A percentile compares a stretch with the other conserved stretches of the same genome.
These are phyloP conservation scores for Candida ulmi DNA, from an alignment of 805 yeast genomes.

Conservation along the genomic window DNA sequence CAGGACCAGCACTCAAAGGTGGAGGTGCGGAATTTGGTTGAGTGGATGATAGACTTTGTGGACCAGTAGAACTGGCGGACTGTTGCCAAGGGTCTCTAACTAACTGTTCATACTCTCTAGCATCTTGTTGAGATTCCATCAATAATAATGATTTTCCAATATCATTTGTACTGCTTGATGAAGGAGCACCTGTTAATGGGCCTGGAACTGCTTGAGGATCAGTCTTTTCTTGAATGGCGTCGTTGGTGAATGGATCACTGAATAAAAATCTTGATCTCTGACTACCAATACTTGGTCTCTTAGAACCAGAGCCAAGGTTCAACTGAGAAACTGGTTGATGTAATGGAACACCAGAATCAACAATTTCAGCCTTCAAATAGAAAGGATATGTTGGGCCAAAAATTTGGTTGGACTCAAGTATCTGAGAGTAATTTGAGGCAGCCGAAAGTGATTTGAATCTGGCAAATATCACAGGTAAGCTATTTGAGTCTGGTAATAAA, in stretches of 20 bases:
- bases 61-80: conserved; percentile 5
- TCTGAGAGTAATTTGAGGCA: conserved; percentile 37
- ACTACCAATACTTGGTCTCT: conserved; percentile 49
- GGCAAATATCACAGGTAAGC: conserved; percentile 35
- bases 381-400: conserved; percentile 45
- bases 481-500: conserved; percentile 30
- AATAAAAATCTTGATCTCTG: conserved; percentile 67
- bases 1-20: conserved; percentile 8
- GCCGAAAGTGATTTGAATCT: conserved; percentile 38
- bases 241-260: conserved; percentile 53
- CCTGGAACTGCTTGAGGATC: conserved; percentile 11
- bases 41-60: conserved; percentile 8
- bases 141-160: conserved; percentile 35
- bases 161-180: conserved; percentile 18
- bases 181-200: not conserved
- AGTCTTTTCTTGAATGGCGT: conserved; percentile 17
- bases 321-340: conserved; percentile 10
- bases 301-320: conserved; percentile 25
- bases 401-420: conserved; percentile 35
- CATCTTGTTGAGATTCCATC: conserved; percentile 32
- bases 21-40: conserved; percentile 3
- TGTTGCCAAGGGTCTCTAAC: conserved; percentile 40
- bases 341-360: conserved; percentile 20
- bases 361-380: conserved; percentile 35
- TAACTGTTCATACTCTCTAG: conserved; percentile 35